Evolutionary conservation across 2,329 filamentous ascomycete genomes (phyloP), one percentile per base, ranked within the genome.

Genomic region (Fusarium goolgardi): DNA sequence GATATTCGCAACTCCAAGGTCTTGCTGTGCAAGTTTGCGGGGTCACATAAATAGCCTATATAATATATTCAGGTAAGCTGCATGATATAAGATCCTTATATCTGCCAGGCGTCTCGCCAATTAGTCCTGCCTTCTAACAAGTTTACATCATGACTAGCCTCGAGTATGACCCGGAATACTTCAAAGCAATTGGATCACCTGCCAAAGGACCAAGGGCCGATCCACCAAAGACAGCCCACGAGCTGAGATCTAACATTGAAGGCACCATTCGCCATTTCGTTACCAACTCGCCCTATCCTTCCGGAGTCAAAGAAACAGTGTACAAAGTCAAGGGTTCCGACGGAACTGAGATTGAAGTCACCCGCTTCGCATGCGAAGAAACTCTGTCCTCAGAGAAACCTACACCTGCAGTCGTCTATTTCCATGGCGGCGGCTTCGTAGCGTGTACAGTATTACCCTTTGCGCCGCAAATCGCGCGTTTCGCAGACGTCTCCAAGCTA

Each of bases 381-480:
- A 45, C 16, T 1, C 9, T 67, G 2, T 47, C 52, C 15, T 63
- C 52, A 3, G 11, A 45, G 0, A 41, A 51, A 3, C 34, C 57
- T 0, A 67, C 63, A 0, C 20, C 63, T 1, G 63, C 47, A 11
- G 63, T 67, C 1, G 15, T 67, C 16, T 67, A 67, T 20, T 41
- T 67, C 3, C 63, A 67, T 3, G 63, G 63, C 4, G 63, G 63
- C 5, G 63, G 51, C 0, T 67, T 53, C 12, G 34, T 66, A 20
- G 49, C 57, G 4, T 58, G 53, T 6, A 58, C 35, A 11, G 63
- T 66, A 10, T 13, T 52, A 12, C 29, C 56, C 2, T 67, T 63
- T 31, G 45, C 63, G 1, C 57, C 57, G 10, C 63, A 57, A 23
- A 67, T 67, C 4, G 51, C 63, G 2, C 63, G 63, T 10, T 63